Percentiles rank a stretch among this genome's conserved stretches.
Conservation (phyloP, 164 flowering plant genomes). For the Stephania yunnanensis region DNA sequence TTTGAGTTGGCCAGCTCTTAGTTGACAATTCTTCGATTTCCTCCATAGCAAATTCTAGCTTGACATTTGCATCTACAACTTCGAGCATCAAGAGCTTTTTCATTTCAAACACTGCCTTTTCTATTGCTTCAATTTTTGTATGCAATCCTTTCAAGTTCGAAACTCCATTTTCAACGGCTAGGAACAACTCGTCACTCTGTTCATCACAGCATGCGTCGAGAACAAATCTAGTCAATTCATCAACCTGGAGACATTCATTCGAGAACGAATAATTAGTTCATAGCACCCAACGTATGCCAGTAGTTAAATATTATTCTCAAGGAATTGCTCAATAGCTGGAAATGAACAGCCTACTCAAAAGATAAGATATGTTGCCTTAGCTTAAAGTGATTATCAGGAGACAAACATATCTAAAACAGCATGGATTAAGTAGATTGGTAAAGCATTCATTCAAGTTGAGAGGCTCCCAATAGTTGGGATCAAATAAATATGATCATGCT, state of each 20-base stretch:
- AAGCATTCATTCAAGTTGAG: no score
- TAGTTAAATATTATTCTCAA: not conserved
- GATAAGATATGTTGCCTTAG: not conserved
- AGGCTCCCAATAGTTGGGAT: not conserved
- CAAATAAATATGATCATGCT: not conserved
- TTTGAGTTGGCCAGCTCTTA: conserved; percentile 14
- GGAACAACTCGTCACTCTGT: conserved; percentile 14
- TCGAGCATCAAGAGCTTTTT: conserved; percentile 28
- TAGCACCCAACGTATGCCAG: not conserved
- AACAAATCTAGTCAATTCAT: not conserved
- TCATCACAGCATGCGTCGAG: conserved; percentile 13
- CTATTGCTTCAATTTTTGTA: conserved; percentile 48
- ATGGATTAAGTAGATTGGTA: not conserved
- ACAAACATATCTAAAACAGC: no score
- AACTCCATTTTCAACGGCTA: conserved; percentile 22
- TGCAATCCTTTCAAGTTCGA: conserved; percentile 50
- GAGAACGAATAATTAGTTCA: not conserved
- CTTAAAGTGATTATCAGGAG: not conserved
- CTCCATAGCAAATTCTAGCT: conserved; percentile 25
- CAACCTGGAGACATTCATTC: conserved; percentile 13
- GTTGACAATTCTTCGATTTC: conserved; percentile 34
- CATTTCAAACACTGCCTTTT: conserved; percentile 39
- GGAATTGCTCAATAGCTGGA: not conserved
- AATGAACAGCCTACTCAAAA: not conserved
- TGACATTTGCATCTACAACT: conserved; percentile 16